A percentile compares a stretch with the other conserved stretches of the same genome.
Conservation (phyloP, 495 filamentous ascomycete species). For the Aspergillus sparsus region DNA sequence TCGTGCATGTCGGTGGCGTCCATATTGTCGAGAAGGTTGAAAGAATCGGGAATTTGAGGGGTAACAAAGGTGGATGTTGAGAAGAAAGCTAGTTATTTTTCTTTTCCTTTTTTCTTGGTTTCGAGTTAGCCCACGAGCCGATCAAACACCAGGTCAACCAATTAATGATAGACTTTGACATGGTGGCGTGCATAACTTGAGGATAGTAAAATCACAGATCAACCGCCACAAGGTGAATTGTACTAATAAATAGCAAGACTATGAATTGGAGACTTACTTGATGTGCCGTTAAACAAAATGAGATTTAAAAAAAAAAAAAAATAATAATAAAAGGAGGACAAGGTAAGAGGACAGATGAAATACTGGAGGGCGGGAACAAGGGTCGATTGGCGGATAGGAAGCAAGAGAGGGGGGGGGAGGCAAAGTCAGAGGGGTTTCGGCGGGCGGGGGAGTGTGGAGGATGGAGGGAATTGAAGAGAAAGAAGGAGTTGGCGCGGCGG, state of each 20-base stretch:
- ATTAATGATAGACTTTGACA: too few species aligned
- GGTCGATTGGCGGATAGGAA: conserved; percentile 5
- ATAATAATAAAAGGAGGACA: neutral
- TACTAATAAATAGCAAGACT: neutral
- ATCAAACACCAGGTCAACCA: too few species aligned
- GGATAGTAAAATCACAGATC: too few species aligned
- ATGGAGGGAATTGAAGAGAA: conserved; percentile 31
- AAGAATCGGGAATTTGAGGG: neutral
- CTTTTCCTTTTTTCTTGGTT: too few species aligned
- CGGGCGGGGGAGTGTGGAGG: conserved; percentile 29
- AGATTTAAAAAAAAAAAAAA: neutral
- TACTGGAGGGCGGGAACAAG: neutral
- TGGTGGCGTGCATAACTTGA: too few species aligned
- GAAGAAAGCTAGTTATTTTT: neutral
- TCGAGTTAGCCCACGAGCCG: too few species aligned
- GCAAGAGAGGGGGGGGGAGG: conserved; percentile 9
- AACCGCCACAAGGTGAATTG: too few species aligned
- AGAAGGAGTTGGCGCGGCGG: conserved; percentile 24
- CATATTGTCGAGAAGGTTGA: conserved; percentile 37
- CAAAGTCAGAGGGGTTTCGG: conserved; percentile 25
- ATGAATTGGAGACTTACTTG: conserved; percentile 2
- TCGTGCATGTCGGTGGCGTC: conserved; percentile 52
- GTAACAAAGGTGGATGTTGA: neutral
- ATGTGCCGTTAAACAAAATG: neutral
- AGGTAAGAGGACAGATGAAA: neutral